Evolutionary conservation across 768 basidiomycete species (phyloP).

Genomic region (Coprinellus micaceus): DNA sequence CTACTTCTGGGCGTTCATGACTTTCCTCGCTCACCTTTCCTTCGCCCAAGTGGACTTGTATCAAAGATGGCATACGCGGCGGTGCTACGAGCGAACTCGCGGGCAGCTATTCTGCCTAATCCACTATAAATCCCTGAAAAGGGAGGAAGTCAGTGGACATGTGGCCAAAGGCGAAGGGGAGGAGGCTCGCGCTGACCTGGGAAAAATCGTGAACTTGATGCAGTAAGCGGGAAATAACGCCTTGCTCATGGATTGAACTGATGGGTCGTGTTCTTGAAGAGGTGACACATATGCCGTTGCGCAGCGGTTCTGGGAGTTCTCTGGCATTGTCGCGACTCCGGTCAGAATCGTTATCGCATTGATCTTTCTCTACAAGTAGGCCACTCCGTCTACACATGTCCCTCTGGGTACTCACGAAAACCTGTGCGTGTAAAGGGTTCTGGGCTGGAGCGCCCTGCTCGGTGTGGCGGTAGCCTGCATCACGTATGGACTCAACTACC

Average conservation of each 20-base stretch:
- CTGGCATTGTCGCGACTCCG: constrained; percentile 59
- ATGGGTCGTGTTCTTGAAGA: constrained; percentile 30
- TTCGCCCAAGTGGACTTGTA: constrained; percentile 66
- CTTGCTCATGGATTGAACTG: constrained; percentile 4
- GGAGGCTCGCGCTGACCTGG: constrained; percentile 49
- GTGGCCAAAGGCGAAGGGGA: constrained; percentile 34
- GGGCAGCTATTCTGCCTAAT: constrained; percentile 69
- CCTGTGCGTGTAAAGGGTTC: constrained; percentile 47
- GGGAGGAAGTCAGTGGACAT: constrained; percentile 54
- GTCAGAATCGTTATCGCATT: constrained; percentile 63
- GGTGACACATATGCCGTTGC: constrained; percentile 69
- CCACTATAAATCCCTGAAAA: constrained; percentile 64
- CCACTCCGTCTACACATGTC: no score
- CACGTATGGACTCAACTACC: constrained; percentile 62
- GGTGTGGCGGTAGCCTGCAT: constrained; percentile 64
- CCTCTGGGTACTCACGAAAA: no score
- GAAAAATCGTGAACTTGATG: constrained; percentile 73
- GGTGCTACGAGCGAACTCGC: constrained; percentile 69
- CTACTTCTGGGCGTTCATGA: constrained; percentile 56
- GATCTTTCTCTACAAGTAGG: constrained; percentile 69
- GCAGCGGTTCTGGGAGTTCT: constrained; percentile 72
- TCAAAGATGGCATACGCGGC: constrained; percentile 61
- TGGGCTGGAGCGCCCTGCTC: constrained; percentile 76
- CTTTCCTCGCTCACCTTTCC: constrained; percentile 60
- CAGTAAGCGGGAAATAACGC: constrained; percentile 42